Conservation (phyloP, 2,329 filamentous ascomycete genomes). For the Penicillium sp. region DNA sequence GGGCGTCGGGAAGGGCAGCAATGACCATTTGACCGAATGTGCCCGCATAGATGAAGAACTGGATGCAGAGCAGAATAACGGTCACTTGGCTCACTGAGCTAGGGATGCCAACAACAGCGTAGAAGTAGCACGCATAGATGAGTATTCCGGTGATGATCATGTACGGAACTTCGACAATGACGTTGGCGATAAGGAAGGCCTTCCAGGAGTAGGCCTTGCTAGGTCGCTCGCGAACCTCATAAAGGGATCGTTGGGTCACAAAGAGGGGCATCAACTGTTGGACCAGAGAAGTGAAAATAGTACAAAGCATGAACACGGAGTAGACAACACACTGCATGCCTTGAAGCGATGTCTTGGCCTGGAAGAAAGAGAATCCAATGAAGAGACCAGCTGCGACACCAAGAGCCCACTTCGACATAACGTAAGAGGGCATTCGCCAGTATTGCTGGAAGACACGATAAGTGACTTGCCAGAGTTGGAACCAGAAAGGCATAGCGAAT, state of each 20-base stretch:
- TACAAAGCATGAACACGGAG: constrained; percentile 75
- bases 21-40: constrained; percentile 80
- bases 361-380: constrained; percentile 78
- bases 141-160: constrained; percentile 70
- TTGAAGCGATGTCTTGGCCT: constrained; percentile 67
- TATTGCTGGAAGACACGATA: constrained; percentile 81
- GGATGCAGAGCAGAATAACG: constrained; percentile 72
- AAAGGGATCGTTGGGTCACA: constrained; percentile 74
- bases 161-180: constrained; percentile 83
- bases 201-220: constrained; percentile 84
- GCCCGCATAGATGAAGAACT: constrained; percentile 75
- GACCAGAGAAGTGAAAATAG: constrained; percentile 58
- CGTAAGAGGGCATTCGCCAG: constrained; percentile 82
- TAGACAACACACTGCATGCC: constrained; percentile 85
- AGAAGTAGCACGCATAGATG: constrained; percentile 81
- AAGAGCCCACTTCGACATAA: constrained; percentile 73
- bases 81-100: constrained; percentile 68
- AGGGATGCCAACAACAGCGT: constrained; percentile 64
- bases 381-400: constrained; percentile 65
- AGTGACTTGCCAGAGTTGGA: constrained; percentile 65
- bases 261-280: constrained; percentile 71
- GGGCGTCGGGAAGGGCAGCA: constrained; percentile 69
- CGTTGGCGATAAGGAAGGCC: constrained; percentile 78
- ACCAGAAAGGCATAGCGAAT: constrained; percentile 70
- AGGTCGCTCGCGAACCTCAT: constrained; percentile 80